These are phyloP conservation scores for Amanita polypyramis DNA, from an alignment of 768 basidiomycete genomes.

Conservation along the genomic window DNA sequence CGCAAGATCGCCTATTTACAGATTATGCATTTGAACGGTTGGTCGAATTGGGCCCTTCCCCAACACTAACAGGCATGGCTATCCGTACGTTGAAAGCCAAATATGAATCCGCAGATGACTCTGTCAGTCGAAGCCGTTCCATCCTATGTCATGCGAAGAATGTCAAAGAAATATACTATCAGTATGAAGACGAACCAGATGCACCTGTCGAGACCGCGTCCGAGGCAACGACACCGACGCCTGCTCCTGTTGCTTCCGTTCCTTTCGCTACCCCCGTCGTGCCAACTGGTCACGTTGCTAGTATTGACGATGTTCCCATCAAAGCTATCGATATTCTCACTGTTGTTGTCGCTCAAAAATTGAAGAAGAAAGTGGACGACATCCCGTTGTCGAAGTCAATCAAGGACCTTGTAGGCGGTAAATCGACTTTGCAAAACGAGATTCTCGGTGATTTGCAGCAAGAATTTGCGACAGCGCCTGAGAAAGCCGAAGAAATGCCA, in stretches of 20 bases:
- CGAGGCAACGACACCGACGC: constrained; percentile 22
- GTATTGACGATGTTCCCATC: constrained; percentile 84
- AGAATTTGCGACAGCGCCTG: constrained; percentile 90
- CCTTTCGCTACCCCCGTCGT: constrained; percentile 33
- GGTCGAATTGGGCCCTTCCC: constrained; percentile 93
- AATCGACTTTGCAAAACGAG: constrained; percentile 98
- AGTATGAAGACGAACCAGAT: constrained; percentile 81
- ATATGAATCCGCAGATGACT: constrained; percentile 86
- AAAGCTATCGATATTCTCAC: constrained; percentile 84
- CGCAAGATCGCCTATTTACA: constrained; percentile 89
- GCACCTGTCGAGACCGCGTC: constrained; percentile 29
- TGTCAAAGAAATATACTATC: constrained; percentile 94
- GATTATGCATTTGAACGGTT: constrained; percentile 84
- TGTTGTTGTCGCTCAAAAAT: constrained; percentile 90
- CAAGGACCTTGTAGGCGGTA: constrained; percentile 97
- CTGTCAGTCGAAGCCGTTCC: constrained; percentile 62
- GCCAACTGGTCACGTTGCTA: constrained; percentile 53
- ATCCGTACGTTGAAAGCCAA: constrained; percentile 84
- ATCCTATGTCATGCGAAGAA: constrained; percentile 95
- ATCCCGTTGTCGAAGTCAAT: constrained; percentile 88
- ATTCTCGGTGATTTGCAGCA: constrained; percentile 94
- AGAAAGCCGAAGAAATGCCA: constrained; percentile 96
- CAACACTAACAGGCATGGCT: constrained; percentile 94
- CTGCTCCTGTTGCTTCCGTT: constrained; percentile 29
- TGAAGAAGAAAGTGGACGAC: constrained; percentile 91